Evolutionary conservation across 768 basidiomycete genomes (phyloP), one percentile per base, ranked within the genome.

Genomic region (Lentinula detonsa): DNA sequence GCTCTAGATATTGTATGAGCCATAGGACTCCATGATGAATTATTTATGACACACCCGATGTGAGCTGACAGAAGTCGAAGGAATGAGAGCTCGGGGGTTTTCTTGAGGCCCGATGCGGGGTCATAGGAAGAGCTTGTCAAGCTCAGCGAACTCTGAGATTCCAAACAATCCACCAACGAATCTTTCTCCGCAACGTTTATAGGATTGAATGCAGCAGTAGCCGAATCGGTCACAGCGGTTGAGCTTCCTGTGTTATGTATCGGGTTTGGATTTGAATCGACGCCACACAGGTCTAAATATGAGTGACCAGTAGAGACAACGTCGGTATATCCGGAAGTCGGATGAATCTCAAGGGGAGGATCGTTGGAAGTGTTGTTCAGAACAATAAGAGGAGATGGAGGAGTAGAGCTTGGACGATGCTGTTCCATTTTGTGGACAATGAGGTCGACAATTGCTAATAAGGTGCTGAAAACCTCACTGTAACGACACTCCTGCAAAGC

Each of bases 11-110:
- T 54, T 57, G 64, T 28, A 63, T 61, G 46, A 51, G 54, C 52
- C 34, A 40, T 23, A 39, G 51, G 46, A 57, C 43, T 39, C 60
- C 16, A 45, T 21, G 40, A 16, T 52, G 43, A 62, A 59, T 56
- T 49, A 51, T n/a, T 43, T 6, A 37, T 33, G 61, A 71, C 67
- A 62, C 72, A 90, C 90, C 90, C 90, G 63, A 89, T 78, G 70
- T 91, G 90, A 23, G 86, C 81, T 49, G 82, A 70, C 54, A 88
- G 75, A 58, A 89, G 80, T 33, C 81, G 82, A 28, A 77, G 61
- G 1, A 83, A 84, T 4, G 89, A 86, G 46, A 87, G 71, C 45
- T 59, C 45, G 33, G 57, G 45, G 8, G 45, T 34, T 46, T 11
- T 59, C 31, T 23, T 49, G 9, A 31, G 39, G 39, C 39, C 40